Conservation (phyloP, 2,329 filamentous ascomycete genomes). For the Penicillium decumbens region DNA sequence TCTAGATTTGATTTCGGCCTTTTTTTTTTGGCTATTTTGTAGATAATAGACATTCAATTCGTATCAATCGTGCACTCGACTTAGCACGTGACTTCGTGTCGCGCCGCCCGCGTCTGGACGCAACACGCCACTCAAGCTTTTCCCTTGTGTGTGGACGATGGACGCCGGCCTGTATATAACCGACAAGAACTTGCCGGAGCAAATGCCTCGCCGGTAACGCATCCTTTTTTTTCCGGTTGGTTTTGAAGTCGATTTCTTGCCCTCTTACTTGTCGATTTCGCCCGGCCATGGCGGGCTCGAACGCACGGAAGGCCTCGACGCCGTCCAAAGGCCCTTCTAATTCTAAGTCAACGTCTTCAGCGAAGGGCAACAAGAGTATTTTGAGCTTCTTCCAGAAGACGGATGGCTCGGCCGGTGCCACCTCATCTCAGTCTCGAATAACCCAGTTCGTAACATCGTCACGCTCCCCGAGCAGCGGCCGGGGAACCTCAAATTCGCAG, state of each 20-base stretch:
- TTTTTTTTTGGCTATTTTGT: neutral
- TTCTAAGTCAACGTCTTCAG: constrained; percentile 12
- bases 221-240: neutral
- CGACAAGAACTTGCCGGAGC: neutral
- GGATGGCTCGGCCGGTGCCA: constrained; percentile 51
- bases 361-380: constrained; percentile 58
- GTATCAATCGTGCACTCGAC: neutral
- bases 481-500: constrained; percentile 21
- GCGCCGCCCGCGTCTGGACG: constrained; percentile 14
- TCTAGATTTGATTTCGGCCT: neutral
- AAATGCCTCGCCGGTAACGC: neutral
- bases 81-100: constrained; percentile 26
- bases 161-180: constrained; percentile 14
- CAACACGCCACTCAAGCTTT: constrained; percentile 7
- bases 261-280: neutral
- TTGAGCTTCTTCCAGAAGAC: constrained; percentile 71
- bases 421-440: constrained; percentile 52
- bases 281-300: constrained; percentile 24
- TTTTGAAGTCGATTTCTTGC: neutral
- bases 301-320: constrained; percentile 23
- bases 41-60: neutral
- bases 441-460: constrained; percentile 35
- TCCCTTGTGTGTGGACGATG: neutral
- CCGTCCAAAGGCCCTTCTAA: constrained; percentile 17
- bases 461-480: constrained; percentile 27